These are phyloP conservation scores for Arachis stenosperma DNA, from an alignment of 306 rosid genomes.

Conservation along the genomic window DNA sequence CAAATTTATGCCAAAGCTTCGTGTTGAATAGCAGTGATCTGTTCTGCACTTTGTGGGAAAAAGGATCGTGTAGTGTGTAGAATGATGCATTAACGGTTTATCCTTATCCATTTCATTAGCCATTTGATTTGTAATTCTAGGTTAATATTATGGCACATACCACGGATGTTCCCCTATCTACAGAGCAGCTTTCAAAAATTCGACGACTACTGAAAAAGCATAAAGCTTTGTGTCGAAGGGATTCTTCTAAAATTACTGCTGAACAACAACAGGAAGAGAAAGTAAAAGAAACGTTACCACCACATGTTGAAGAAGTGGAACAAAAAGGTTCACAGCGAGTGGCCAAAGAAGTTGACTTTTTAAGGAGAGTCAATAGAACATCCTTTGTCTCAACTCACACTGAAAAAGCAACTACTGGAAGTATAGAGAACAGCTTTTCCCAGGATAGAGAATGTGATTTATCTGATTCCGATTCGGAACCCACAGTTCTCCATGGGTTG, in stretches of 20 bases:
- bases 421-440: conserved; percentile 44
- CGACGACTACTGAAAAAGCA: conserved; percentile 80
- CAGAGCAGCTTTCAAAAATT: conserved; percentile 73
- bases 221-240: conserved; percentile 58
- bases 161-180: conserved; percentile 71
- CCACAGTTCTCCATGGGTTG: conserved; percentile 41
- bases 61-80: conserved; percentile 1
- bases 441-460: conserved; percentile 49
- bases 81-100: not conserved
- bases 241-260: conserved; percentile 51
- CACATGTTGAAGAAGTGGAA: conserved; percentile 48
- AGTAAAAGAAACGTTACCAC: conserved; percentile 44
- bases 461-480: conserved; percentile 36
- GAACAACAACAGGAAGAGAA: conserved; percentile 46
- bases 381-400: conserved; percentile 54
- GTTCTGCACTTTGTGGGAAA: conserved; percentile 21
- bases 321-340: conserved; percentile 40
- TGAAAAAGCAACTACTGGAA: conserved; percentile 42
- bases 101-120: conserved; percentile 33
- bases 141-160: conserved; percentile 89
- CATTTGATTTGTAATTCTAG: conserved; percentile 53
- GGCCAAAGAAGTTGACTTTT: conserved; percentile 52
- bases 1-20: not conserved
- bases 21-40: conserved; percentile 27
- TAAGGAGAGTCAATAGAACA: conserved; percentile 67